These are phyloP conservation scores for Aspergillus caelatus DNA, from an alignment of 2,329 filamentous ascomycete genomes.

Conservation along the genomic window DNA sequence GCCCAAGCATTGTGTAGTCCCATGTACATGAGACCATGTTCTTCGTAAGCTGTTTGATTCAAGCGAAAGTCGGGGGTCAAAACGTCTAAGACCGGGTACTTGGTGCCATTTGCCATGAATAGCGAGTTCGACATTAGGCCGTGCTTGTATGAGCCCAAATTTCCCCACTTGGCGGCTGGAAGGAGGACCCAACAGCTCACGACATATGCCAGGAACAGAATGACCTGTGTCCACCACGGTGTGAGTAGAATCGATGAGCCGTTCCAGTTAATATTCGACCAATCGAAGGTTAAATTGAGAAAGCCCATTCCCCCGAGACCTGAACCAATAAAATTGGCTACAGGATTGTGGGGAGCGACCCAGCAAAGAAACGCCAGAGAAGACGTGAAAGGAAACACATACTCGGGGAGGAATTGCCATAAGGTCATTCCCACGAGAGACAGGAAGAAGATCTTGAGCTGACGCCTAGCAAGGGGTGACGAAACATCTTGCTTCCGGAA, in stretches of 20 bases:
- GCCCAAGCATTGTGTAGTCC: conserved; percentile 61
- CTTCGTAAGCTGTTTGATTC: conserved; percentile 51
- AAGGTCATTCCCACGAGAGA: conserved; percentile 56
- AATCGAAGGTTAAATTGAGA: conserved; percentile 62
- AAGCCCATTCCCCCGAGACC: conserved; percentile 66
- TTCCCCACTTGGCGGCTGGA: conserved; percentile 62
- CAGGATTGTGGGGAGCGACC: conserved; percentile 61
- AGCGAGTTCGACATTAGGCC: conserved; percentile 62
- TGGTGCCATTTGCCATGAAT: conserved; percentile 53
- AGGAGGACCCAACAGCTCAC: conserved; percentile 62
- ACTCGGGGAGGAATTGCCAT: conserved; percentile 67
- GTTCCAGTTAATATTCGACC: conserved; percentile 61
- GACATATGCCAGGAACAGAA: conserved; percentile 59
- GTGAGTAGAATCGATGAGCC: conserved; percentile 55
- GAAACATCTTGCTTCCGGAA: conserved; percentile 52
- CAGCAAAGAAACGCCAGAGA: conserved; percentile 66
- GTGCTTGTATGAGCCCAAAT: conserved; percentile 55
- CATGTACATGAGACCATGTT: conserved; percentile 59
- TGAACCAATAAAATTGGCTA: conserved; percentile 63
- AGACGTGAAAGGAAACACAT: conserved; percentile 61
- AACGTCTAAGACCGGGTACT: conserved; percentile 48
- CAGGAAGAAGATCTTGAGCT: conserved; percentile 61
- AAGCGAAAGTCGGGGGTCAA: conserved; percentile 50
- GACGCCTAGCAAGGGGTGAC: conserved; percentile 52
- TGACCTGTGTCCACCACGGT: conserved; percentile 63